Conservation (phyloP, 352 stramenopile genomes). For the Phytophthora parvispora region DNA sequence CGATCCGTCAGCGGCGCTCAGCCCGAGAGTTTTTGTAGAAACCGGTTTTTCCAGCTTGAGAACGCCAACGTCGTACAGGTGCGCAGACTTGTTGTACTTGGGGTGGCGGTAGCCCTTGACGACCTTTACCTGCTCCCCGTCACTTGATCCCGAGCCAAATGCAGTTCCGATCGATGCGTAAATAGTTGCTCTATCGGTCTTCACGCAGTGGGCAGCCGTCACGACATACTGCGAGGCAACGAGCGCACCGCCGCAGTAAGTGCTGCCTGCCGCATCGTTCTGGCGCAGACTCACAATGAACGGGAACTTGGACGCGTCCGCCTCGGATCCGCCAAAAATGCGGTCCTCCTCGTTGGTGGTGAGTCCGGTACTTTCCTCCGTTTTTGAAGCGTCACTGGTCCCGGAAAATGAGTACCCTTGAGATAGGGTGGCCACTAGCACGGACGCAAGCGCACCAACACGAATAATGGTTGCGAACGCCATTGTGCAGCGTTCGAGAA, state of each 20-base stretch:
- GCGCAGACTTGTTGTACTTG: slow-evolving; percentile 59
- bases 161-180: slow-evolving; percentile 68
- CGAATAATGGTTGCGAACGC: slow-evolving; percentile 25
- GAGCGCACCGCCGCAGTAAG: slow-evolving; percentile 77
- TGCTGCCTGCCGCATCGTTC: slow-evolving; percentile 37
- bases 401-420: slow-evolving; percentile 44
- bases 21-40: slow-evolving; percentile 34
- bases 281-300: slow-evolving; percentile 71
- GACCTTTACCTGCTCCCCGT: slow-evolving; percentile 65
- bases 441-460: slow-evolving; percentile 22
- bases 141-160: slow-evolving; percentile 44
- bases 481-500: slow-evolving; percentile 11
- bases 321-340: slow-evolving; percentile 71
- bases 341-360: slow-evolving; percentile 54
- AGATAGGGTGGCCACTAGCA: slow-evolving; percentile 20
- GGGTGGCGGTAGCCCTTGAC: slow-evolving; percentile 55
- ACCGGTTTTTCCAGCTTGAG: slow-evolving; percentile 67
- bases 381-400: slow-evolving; percentile 22
- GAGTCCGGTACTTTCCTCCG: slow-evolving; percentile 28
- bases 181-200: slow-evolving; percentile 42
- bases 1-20: slow-evolving; percentile 51
- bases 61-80: slow-evolving; percentile 66
- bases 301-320: slow-evolving; percentile 56
- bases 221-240: slow-evolving; percentile 73
- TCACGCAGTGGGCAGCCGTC: slow-evolving; percentile 81